Base-by-base conservation (phyloP, 805 yeast genomes). In the Danielia oregonensis region DNA sequence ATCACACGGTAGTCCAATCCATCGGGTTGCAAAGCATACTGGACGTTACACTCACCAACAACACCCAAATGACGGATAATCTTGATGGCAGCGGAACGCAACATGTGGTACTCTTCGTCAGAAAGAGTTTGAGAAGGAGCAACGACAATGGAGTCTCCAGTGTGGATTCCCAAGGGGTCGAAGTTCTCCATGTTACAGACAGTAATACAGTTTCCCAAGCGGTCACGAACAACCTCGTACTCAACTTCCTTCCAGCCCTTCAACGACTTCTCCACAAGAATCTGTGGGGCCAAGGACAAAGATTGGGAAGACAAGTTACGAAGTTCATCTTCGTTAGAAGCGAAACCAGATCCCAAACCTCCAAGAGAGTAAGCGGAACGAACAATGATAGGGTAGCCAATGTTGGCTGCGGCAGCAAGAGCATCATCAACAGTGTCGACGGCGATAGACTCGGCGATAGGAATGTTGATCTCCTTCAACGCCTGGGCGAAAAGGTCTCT, bases 171-270 rank as follows among this genome's bases (percentile, higher is more conserved):
- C 52, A 91, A 76, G 30, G 98, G 98, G 67, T 91, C 98, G 50
- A 91, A 91, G 68, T 91, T 91, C 70, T 91, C 98, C 98, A 91
- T 91, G 70, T 91, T 91, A 77, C 98, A 91, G 44, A 91, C 98
- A 31, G 98, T 91, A 60, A 91, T 91, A 76, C 98, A 91, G 76
- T 91, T 91, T 49, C 83, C 96, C 37, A 84, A 93, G 46, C 93
- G 77, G 70, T 91, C 98, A 59, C 98, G 83, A 37, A 91, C 97
- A 46, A 91, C 98, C 71, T 91, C 98, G 63, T 91, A 91, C 68
- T 91, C 98, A 44, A 91, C 94, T 67, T 91, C 98, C 64, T 91
- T 91, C 98, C 98, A 91, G 46, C 98, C 98, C 72, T 89, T 91
- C 68, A 91, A 72, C 5, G 97, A 91, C 72, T 85, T 89, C 68